Evolutionary conservation across 1,284 basidiomycete genomes (phyloP), one percentile per base, ranked within the genome.

Genomic region (Pseudozyma pruni): DNA sequence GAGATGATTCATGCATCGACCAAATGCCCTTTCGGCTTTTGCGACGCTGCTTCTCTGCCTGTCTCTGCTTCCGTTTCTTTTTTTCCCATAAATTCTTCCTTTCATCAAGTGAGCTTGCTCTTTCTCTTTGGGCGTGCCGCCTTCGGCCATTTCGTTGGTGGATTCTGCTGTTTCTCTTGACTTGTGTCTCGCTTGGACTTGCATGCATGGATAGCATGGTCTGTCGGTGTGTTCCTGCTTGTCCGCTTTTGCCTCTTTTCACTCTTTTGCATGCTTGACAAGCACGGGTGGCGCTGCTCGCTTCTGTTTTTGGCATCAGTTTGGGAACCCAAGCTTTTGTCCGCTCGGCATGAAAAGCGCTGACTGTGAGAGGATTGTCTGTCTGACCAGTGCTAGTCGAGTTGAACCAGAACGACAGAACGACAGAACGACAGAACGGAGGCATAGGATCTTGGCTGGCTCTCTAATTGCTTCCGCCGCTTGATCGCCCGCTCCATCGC

Each of bases 141-240:
- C 17, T 32, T 35, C 17, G 35, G 23, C 17, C 16, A n/a, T 10
- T 29, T 47, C 20, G 27, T 14, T 11, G 17, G 14, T 42, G 34
- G 23, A 9, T 37, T 42, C 39, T 42, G 39, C 34, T 34, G 40
- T 41, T 25, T 37, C 27, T 31, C 37, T 40, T 42, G 41, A 39
- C 32, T 45, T 44, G 47, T 50, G 16, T 11, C 40, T 51, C 41
- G 49, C 41, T 42, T 29, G 27, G 27, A 29, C 27, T 29, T 29
- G 27, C 27, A 29, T 29, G 27, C 27, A 29, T 29, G 27, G 27
- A 29, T 29, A 29, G 27, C 11, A 11, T 7, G 27, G 27, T 29
- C 27, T 7, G 27, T 29, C 27, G 27, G 27, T 11, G 6, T 29
- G 27, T 29, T 29, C 27, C 27, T 29, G 22, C 32, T 19, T 37